A percentile compares a stretch with the other conserved stretches of the same genome.
These are phyloP conservation scores for Marasmius fiardii DNA, from an alignment of 1,284 basidiomycete species.

Conservation along the genomic window DNA sequence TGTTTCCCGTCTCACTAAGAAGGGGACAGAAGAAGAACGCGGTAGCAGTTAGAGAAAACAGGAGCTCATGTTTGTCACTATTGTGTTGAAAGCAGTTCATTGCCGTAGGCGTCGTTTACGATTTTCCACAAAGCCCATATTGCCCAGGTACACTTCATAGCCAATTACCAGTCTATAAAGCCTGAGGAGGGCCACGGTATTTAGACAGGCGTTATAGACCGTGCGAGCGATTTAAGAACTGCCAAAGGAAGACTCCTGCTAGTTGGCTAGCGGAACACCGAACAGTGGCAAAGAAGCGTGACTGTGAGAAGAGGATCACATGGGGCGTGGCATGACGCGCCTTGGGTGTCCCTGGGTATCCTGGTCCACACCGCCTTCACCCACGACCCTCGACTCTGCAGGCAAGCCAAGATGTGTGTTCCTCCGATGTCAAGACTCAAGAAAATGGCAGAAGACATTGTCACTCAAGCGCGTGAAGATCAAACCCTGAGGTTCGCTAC, in stretches of 20 bases:
- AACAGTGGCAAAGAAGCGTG: too few relatives aligned
- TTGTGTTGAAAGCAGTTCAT: neutral
- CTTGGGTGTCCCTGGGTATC: neutral
- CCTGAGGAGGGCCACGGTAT: too few relatives aligned
- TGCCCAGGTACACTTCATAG: neutral
- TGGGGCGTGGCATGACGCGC: neutral
- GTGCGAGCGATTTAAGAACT: too few relatives aligned
- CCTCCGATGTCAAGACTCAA: neutral
- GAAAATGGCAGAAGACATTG: slow-evolving; percentile 1
- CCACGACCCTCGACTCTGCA: neutral
- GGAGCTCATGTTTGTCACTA: neutral
- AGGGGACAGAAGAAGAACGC: neutral
- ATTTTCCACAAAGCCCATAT: neutral
- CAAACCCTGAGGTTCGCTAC: slow-evolving; percentile 2
- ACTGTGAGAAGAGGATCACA: too few relatives aligned
- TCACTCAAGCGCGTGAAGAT: neutral
- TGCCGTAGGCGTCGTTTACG: neutral
- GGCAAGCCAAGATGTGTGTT: neutral
- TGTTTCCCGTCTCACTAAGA: neutral
- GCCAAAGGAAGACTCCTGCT: too few relatives aligned
- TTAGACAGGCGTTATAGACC: too few relatives aligned
- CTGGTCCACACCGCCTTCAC: neutral
- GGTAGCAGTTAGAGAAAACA: neutral
- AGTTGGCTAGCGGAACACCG: too few relatives aligned
- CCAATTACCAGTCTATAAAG: neutral